phyloP scores from a whole-genome alignment of 2,329 filamentous ascomycete genomes.

The Lecanicillium sp. region DNA sequence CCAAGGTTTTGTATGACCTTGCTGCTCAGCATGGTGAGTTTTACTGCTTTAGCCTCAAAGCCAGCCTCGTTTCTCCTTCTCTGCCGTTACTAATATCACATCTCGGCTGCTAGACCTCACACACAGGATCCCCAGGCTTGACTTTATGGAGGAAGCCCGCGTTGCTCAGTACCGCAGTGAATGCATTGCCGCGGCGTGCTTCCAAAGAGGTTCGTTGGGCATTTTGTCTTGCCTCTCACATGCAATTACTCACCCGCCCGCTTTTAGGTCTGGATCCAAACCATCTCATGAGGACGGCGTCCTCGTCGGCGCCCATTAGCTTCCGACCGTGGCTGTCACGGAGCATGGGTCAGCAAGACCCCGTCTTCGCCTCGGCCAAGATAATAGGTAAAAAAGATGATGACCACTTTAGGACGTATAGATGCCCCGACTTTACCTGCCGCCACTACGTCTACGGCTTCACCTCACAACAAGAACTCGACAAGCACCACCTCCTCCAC shows the following conservation, averaged over 20 bases:
- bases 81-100: background rate
- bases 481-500: slow-evolving; percentile 42
- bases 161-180: slow-evolving; percentile 7
- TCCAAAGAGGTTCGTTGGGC: slow-evolving; percentile 4
- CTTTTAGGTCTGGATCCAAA: slow-evolving; percentile 8
- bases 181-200: slow-evolving; percentile 6
- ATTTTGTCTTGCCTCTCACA: background rate
- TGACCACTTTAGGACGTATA: slow-evolving; percentile 27
- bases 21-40: slow-evolving; percentile 4
- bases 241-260: background rate
- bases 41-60: no score
- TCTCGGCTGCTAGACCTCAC: background rate
- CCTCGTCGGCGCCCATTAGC: slow-evolving; percentile 5
- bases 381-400: background rate
- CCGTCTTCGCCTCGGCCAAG: slow-evolving; percentile 5
- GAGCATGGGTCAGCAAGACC: slow-evolving; percentile 6
- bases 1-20: slow-evolving; percentile 3
- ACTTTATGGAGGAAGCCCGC: slow-evolving; percentile 5
- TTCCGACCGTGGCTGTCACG: slow-evolving; percentile 7
- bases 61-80: no score
- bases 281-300: slow-evolving; percentile 5
- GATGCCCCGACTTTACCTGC: slow-evolving; percentile 47
- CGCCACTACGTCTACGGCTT: slow-evolving; percentile 53
- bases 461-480: slow-evolving; percentile 38
- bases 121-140: slow-evolving; percentile 1